Conservation (phyloP, 1,284 basidiomycete genomes). For the Amylostereum areolatum region DNA sequence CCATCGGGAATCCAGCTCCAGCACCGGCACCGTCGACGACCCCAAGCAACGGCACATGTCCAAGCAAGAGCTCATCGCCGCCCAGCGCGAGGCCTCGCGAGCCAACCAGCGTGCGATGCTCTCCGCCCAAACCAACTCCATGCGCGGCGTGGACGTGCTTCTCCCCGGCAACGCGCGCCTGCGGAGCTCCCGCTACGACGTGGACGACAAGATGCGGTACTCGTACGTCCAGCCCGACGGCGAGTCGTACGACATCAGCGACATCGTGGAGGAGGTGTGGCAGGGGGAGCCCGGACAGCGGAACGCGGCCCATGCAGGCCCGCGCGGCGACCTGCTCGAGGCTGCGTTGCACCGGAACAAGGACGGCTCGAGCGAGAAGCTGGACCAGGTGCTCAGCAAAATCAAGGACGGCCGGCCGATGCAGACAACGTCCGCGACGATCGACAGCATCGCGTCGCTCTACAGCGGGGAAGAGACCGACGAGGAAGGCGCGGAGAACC, state of each 20-base stretch:
- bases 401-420: constrained; percentile 46
- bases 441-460: constrained; percentile 36
- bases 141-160: constrained; percentile 82
- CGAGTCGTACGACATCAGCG: constrained; percentile 86
- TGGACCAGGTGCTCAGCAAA: constrained; percentile 76
- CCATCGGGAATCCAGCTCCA: constrained; percentile 59
- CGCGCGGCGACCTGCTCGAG: constrained; percentile 56
- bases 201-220: constrained; percentile 75
- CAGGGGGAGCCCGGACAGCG: constrained; percentile 36
- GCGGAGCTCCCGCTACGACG: constrained; percentile 73
- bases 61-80: constrained; percentile 87
- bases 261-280: constrained; percentile 87
- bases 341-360: constrained; percentile 50
- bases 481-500: constrained; percentile 10
- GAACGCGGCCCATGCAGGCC: constrained; percentile 17
- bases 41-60: constrained; percentile 47
- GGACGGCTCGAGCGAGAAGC: constrained; percentile 63
- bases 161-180: constrained; percentile 80
- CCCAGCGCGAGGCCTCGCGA: constrained; percentile 77
- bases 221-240: constrained; percentile 87
- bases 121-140: constrained; percentile 76
- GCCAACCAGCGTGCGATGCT: constrained; percentile 86
- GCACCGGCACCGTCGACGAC: constrained; percentile 29
- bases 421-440: constrained; percentile 15
- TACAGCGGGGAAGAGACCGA: constrained; percentile 46